phyloP scores from a whole-genome alignment of 208 protist genomes.

The Plasmodiophora brassicae region DNA sequence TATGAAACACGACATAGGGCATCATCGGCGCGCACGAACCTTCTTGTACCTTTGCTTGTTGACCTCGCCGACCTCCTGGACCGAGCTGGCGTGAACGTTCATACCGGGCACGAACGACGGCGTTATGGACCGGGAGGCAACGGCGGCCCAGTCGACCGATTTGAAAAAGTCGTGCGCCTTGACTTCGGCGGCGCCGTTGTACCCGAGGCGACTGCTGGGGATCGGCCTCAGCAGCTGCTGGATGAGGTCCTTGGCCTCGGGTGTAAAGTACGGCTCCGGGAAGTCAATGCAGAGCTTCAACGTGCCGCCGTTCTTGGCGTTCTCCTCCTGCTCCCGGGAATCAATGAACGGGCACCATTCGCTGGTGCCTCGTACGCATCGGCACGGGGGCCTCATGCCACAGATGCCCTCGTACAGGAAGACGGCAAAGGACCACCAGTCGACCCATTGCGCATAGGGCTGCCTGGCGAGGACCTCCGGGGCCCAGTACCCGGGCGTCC shows the following conservation, averaged over 20 bases:
- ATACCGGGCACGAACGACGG: not conserved
- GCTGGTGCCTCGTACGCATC: not conserved
- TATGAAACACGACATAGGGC: too few species aligned
- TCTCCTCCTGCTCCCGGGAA: not conserved
- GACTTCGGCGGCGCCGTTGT: not conserved
- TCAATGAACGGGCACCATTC: not conserved
- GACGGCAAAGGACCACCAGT: not conserved
- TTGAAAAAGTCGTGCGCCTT: not conserved
- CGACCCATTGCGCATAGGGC: not conserved
- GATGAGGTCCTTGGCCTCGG: not conserved
- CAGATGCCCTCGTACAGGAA: not conserved
- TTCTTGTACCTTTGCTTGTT: not conserved
- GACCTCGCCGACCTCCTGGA: not conserved
- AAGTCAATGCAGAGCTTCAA: not conserved
- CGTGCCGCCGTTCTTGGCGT: not conserved
- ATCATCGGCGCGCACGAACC: not conserved
- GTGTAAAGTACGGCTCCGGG: not conserved
- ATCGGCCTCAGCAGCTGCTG: not conserved
- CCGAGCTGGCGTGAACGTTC: not conserved
- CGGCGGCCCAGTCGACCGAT: not conserved
- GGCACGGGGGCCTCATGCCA: not conserved
- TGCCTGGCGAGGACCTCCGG: not conserved
- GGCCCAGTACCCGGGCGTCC: not conserved
- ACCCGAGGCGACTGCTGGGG: not conserved
- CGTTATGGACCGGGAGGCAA: not conserved